Percentiles rank a stretch among this genome's conserved stretches.
Evolutionary conservation across 2,329 filamentous ascomycete species (phyloP).

Genomic region (Chlorencoelia australis): DNA sequence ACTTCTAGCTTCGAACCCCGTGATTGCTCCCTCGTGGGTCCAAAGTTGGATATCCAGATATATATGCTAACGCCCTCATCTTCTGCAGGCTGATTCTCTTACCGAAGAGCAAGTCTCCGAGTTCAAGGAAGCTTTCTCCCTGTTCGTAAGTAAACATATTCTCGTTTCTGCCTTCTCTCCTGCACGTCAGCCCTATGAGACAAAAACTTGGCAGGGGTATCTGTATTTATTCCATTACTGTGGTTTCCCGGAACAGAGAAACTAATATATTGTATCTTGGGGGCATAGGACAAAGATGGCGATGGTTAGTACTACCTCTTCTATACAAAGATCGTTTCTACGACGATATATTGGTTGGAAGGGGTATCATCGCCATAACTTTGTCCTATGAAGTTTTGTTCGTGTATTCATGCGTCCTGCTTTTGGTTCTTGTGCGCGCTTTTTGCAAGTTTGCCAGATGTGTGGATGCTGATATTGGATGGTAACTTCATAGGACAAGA

Average conservation of each 20-base stretch:
- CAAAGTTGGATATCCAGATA: neutral
- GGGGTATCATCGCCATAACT: too few species aligned
- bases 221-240: too few species aligned
- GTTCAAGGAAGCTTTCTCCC: constrained; percentile 99
- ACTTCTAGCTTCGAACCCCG: too few species aligned
- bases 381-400: too few species aligned
- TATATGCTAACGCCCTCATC: constrained; percentile 10
- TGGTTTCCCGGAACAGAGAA: constrained; percentile 16
- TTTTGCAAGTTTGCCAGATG: too few species aligned
- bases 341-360: too few species aligned
- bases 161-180: constrained; percentile 2
- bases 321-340: too few species aligned
- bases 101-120: constrained; percentile 99
- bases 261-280: constrained; percentile 20
- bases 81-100: constrained; percentile 78
- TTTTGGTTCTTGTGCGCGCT: too few species aligned
- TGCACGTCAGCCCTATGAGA: constrained; percentile 11
- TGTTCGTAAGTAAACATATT: constrained; percentile 99
- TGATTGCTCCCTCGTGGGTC: neutral
- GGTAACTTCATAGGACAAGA: too few species aligned
- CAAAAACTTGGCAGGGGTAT: constrained; percentile 7
- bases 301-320: constrained; percentile 64
- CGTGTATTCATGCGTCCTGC: too few species aligned
- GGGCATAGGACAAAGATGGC: constrained; percentile 79
- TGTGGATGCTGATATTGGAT: too few species aligned